Percentiles rank a stretch among this genome's conserved stretches.
Evolutionary conservation across 345 rosid genomes (phyloP).

Genomic region (Acer campestre): DNA sequence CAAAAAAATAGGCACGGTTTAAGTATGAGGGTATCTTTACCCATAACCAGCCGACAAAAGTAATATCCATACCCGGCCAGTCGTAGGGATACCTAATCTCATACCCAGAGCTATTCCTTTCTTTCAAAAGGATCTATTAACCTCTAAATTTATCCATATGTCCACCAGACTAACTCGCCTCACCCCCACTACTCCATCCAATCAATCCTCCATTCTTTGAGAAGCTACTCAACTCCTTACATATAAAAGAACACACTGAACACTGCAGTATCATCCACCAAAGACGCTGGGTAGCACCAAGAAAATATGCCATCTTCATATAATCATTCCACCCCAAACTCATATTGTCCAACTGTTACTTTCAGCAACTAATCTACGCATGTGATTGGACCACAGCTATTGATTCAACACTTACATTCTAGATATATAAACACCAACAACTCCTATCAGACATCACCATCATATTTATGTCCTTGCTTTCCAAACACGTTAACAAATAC

Average conservation of each 20-base stretch:
- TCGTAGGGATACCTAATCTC: neutral
- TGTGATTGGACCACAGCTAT: conserved; percentile 76
- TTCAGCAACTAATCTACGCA: conserved; percentile 87
- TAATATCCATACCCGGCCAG: neutral
- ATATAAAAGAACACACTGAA: conserved; percentile 91
- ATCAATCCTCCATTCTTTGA: conserved; percentile 57
- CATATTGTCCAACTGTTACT: conserved; percentile 86
- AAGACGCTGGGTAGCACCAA: conserved; percentile 62
- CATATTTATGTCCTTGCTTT: conserved; percentile 89
- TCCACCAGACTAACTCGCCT: conserved; percentile 78
- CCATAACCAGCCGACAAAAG: neutral
- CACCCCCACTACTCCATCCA: conserved; percentile 62
- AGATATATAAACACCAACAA: conserved; percentile 84
- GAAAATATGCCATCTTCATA: conserved; percentile 85
- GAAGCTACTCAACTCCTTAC: conserved; percentile 72
- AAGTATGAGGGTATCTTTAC: neutral
- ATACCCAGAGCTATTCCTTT: conserved; percentile 56
- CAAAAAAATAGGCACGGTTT: neutral
- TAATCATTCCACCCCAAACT: conserved; percentile 98
- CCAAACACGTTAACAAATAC: conserved; percentile 80
- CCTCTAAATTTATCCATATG: conserved; percentile 83
- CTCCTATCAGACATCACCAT: conserved; percentile 63
- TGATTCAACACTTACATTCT: conserved; percentile 90
- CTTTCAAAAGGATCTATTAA: conserved; percentile 81
- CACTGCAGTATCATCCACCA: conserved; percentile 83